A percentile compares a stretch with the other conserved stretches of the same genome.
phyloP scores from a whole-genome alignment of 176 grass and related monocot genomes.

The Tuctoria greenei region DNA sequence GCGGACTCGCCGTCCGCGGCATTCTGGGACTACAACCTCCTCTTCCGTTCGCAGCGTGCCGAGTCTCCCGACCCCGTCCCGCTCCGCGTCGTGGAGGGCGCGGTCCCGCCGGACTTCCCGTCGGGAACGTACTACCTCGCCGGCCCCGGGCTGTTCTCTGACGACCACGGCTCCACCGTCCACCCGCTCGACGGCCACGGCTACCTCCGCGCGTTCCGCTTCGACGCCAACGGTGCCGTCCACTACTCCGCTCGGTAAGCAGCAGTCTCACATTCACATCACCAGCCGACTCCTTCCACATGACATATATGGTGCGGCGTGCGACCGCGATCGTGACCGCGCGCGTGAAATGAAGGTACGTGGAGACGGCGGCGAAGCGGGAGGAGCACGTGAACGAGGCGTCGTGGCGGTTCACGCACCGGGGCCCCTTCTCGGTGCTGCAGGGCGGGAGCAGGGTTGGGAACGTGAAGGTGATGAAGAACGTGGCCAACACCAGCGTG shows the following conservation, averaged over 20 bases:
- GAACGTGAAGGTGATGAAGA: slow-evolving; percentile 99
- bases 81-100: slow-evolving; percentile 61
- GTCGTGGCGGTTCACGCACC: slow-evolving; percentile 83
- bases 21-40: slow-evolving; percentile 97
- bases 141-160: slow-evolving; percentile 74
- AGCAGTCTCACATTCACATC: too few relatives aligned
- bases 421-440: slow-evolving; percentile 92
- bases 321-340: background rate
- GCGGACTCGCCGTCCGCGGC: slow-evolving; percentile 56
- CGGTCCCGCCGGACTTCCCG: slow-evolving; percentile 71
- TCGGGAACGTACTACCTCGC: slow-evolving; percentile 85
- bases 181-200: slow-evolving; percentile 96
- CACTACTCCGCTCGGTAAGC: slow-evolving; percentile 63
- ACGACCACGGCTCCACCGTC: slow-evolving; percentile 97
- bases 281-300: background rate
- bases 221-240: slow-evolving; percentile 33
- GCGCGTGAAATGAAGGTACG: slow-evolving; percentile 41
- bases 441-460: slow-evolving; percentile 60
- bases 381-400: slow-evolving; percentile 57
- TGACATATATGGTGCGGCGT: background rate
- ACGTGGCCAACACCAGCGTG: slow-evolving; percentile 94
- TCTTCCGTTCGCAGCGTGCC: slow-evolving; percentile 83
- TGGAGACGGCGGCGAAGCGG: slow-evolving; percentile 73
- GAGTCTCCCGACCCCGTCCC: slow-evolving; percentile 53
- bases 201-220: slow-evolving; percentile 87